Base-by-base conservation (phyloP, 1,284 basidiomycete genomes). In the Apiotrichum sp. region DNA sequence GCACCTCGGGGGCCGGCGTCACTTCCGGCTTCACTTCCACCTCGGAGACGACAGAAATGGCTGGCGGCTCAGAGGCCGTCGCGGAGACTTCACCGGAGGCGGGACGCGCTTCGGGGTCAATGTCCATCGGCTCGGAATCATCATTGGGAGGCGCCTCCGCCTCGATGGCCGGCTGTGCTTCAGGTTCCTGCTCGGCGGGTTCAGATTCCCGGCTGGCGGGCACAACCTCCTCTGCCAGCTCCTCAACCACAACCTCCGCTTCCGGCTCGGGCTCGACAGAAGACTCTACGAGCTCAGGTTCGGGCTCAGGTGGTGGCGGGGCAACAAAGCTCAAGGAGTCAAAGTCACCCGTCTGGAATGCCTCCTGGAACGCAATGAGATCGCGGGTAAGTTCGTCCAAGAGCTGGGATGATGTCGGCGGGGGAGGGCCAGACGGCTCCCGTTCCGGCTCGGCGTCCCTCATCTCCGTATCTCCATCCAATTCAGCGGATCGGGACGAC, bases 301-400 rank as follows among this genome's bases (percentile, higher is more conserved):
- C 22, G 22, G 22, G 22, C 32, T 40, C 34, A 4, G 47, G 41
- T 4, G 47, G 42, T 9, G 46, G 39, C 2, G 53, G 53, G 4
- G 52, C 36, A 29, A 47, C 52, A 43, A 62, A 63, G 22, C 56
- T 57, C 22, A 59, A 32, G 40, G 43, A 51, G 43, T 54, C 59
- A 50, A 58, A 58, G 52, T 60, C 58, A 48, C 82, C 80, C 6
- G 80, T 79, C 31, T 87, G 86, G 78, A 88, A 92, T 50, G 84
- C 82, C 71, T 93, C 89, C 76, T 93, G 90, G 71, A 93, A 93
- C 47, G 76, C 79, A 61, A 90, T 88, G 42, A 93, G 75, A 70
- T 93, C 89, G 67, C 87, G 83, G 82, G 89, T 89, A 5, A 95
- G 78, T 66, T 87, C 86, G 73, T 92, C 89, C 84, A 93, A 88